Percentiles rank a stretch among this genome's conserved stretches.
These are phyloP conservation scores for Dichomitus squalens DNA, from an alignment of 1,284 basidiomycete genomes.

Conservation along the genomic window DNA sequence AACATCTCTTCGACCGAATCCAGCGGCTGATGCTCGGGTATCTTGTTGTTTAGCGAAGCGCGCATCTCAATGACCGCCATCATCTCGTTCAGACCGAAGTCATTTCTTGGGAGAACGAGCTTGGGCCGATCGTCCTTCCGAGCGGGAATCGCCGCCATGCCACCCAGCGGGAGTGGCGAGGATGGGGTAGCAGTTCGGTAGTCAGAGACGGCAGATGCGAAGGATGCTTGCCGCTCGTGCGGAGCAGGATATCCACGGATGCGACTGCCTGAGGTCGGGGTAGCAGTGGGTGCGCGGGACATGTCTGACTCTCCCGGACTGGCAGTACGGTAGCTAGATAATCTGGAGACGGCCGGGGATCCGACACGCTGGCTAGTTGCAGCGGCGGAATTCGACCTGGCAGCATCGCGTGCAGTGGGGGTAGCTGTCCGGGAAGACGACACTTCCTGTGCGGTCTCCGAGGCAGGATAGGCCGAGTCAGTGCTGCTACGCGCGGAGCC, in stretches of 20 bases:
- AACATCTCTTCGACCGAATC: slow-evolving; percentile 73
- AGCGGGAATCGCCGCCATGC: slow-evolving; percentile 23
- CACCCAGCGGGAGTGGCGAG: slow-evolving; percentile 30
- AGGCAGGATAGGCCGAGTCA: slow-evolving; percentile 62
- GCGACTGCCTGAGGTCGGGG: slow-evolving; percentile 25
- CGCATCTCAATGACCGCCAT: slow-evolving; percentile 80
- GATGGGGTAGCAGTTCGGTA: slow-evolving; percentile 51
- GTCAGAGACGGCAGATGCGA: slow-evolving; percentile 68
- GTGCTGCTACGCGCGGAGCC: slow-evolving; percentile 43
- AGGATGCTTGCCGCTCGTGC: slow-evolving; percentile 58
- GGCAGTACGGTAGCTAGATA: slow-evolving; percentile 33
- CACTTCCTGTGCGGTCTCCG: slow-evolving; percentile 33
- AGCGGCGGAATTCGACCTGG: slow-evolving; percentile 18
- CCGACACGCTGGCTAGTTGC: slow-evolving; percentile 34
- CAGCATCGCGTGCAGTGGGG: slow-evolving; percentile 27
- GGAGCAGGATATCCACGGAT: slow-evolving; percentile 16
- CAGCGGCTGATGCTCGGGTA: slow-evolving; percentile 40
- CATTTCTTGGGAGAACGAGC: slow-evolving; percentile 68
- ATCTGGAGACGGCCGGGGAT: slow-evolving; percentile 26
- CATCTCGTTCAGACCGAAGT: slow-evolving; percentile 84
- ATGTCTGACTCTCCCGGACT: slow-evolving; percentile 32
- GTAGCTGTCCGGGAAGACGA: slow-evolving; percentile 30
- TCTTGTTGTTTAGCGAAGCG: slow-evolving; percentile 43
- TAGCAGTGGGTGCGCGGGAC: slow-evolving; percentile 27
- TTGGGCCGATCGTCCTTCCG: slow-evolving; percentile 23